A percentile compares a stretch with the other conserved stretches of the same genome.
phyloP scores from a whole-genome alignment of 1,284 basidiomycete genomes.

The Irpex sp. region DNA sequence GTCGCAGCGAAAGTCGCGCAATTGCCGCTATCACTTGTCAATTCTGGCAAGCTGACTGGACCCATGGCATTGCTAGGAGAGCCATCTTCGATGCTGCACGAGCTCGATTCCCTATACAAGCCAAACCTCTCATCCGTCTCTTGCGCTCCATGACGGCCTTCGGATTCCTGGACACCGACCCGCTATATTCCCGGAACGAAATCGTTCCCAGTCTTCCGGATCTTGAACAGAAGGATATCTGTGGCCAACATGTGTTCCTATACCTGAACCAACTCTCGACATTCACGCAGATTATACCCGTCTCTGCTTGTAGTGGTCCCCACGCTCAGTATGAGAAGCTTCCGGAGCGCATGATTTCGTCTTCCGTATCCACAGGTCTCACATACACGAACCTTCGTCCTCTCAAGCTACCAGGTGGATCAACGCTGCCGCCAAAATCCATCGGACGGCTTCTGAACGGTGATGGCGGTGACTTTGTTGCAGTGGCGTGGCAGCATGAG shows the following conservation, averaged over 20 bases:
- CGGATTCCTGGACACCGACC: slow-evolving; percentile 68
- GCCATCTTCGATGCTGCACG: slow-evolving; percentile 79
- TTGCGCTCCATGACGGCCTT: slow-evolving; percentile 72
- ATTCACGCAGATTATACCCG: slow-evolving; percentile 64
- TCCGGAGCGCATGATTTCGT: slow-evolving; percentile 55
- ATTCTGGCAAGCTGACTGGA: slow-evolving; percentile 74
- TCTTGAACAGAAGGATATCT: slow-evolving; percentile 40
- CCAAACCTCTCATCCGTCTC: slow-evolving; percentile 68
- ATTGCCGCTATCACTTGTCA: slow-evolving; percentile 73
- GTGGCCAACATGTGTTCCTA: slow-evolving; percentile 66
- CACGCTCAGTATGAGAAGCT: slow-evolving; percentile 69
- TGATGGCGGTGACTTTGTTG: slow-evolving; percentile 67
- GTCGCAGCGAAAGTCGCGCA: slow-evolving; percentile 67
- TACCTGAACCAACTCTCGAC: slow-evolving; percentile 73
- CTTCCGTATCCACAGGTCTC: slow-evolving; percentile 45
- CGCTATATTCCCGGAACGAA: slow-evolving; percentile 50
- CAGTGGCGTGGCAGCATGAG: slow-evolving; percentile 78
- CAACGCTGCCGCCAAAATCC: slow-evolving; percentile 62
- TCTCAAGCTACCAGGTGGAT: slow-evolving; percentile 74
- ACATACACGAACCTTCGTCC: slow-evolving; percentile 65
- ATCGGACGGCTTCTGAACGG: slow-evolving; percentile 69
- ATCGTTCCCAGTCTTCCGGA: slow-evolving; percentile 25
- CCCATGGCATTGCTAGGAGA: slow-evolving; percentile 55
- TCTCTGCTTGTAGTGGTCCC: slow-evolving; percentile 53
- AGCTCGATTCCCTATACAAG: slow-evolving; percentile 78